Evolutionary conservation across 768 basidiomycete genomes (phyloP), one percentile per base, ranked within the genome.

Genomic region (Pisolithus orientalis): DNA sequence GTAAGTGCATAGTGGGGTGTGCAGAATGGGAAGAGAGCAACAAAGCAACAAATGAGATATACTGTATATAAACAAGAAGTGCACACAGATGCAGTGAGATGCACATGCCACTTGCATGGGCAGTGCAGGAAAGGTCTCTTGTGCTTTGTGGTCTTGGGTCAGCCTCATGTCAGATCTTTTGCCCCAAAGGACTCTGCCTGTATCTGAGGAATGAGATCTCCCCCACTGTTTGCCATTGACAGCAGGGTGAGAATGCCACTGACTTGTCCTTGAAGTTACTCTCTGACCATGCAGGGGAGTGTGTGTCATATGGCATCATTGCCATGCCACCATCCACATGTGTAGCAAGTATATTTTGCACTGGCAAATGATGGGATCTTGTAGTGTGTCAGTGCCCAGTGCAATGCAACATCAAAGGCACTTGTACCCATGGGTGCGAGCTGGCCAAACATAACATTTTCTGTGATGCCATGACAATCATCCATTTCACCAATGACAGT

Each of bases 381-480:
- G 96, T 62, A 99, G 76, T 92, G 97, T 95, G 59, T 94, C 90
- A 62, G 96, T 90, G 68, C 98, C 96, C 47, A 99, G 79, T 0
- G 92, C 87, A 2, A 21, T 21, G 2, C 21, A 46, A 99, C 90
- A 47, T 98, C 95, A 63, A 95, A 97, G 7, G 91, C 81, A 13
- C 96, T 95, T 0, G 96, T 97, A 48, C 96, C 96, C 94, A 99
- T 97, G 0, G 94, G 94, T 16, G 95, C 94, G 82, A 98, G 89
- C 72, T 98, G 96, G 16, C 96, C 96, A 60, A 99, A 92, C 79
- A 99, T 84, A 39, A 99, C 93, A 62, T 97, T 98, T 76, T 98
- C 95, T 16, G 96, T 95, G 31, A 99, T 84, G 43, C 95, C 96
- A 49, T 91, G 91, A 65, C 96, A 99, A 60, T 98, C 95, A 58